Evolutionary conservation across 108 stramenopile species (phyloP).

Genomic region (Asterionellopsis glacialis): DNA sequence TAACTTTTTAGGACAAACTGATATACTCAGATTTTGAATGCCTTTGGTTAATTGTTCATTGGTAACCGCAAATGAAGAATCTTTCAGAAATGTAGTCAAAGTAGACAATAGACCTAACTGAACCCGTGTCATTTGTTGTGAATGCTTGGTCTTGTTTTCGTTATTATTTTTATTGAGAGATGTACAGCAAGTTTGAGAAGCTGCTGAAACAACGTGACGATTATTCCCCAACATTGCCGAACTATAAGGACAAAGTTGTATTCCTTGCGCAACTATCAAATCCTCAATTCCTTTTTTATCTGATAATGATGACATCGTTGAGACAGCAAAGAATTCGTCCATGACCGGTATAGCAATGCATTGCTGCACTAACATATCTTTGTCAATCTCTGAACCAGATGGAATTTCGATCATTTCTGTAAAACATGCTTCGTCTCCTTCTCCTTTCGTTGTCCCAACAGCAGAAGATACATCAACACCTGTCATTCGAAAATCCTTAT

Average conservation of each 20-base stretch:
- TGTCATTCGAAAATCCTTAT: slow-evolving; percentile 72
- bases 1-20: slow-evolving; percentile 39
- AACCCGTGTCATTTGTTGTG: slow-evolving; percentile 3
- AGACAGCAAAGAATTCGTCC: slow-evolving; percentile 6
- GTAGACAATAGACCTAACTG: slow-evolving; percentile 10
- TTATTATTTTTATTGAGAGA: no score
- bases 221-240: slow-evolving; percentile 26
- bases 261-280: slow-evolving; percentile 16
- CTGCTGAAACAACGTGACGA: no score
- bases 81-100: background rate
- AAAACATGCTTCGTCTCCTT: no score
- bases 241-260: slow-evolving; percentile 36
- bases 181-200: no score
- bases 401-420: no score
- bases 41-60: slow-evolving; percentile 8
- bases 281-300: background rate
- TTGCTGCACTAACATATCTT: background rate
- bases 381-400: slow-evolving; percentile 10
- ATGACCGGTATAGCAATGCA: slow-evolving; percentile 6
- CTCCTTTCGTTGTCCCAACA: slow-evolving; percentile 4
- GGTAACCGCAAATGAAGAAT: slow-evolving; percentile 13
- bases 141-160: background rate
- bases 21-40: slow-evolving; percentile 21
- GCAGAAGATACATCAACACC: no score
- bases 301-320: slow-evolving; percentile 19